Evolutionary conservation across 352 stramenopile genomes (phyloP), one percentile per base, ranked within the genome.

Genomic region (Phytophthora fragariae): DNA sequence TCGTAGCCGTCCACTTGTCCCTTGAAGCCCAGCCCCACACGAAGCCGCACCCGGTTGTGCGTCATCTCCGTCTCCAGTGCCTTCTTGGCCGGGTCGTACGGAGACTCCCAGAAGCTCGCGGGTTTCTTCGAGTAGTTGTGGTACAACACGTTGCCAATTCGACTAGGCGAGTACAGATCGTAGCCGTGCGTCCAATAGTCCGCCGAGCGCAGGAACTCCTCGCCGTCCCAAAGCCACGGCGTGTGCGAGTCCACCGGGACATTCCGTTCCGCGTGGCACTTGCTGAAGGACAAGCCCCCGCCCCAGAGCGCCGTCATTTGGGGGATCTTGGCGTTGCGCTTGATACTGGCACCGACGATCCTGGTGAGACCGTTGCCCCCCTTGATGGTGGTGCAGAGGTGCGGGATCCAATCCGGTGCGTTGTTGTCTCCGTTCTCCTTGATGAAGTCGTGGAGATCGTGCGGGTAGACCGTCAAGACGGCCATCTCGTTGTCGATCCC

Each of bases 341-440:
- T 94, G 69, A 92, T 94, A 54, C 83, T 92, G 46, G 87, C 87
- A n/a, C 87, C 85, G 44, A 87, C 79, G 59, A 90, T 92, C 39
- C 87, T 77, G 19, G 91, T 84, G 33, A 81, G 75, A 2, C 82
- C 81, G 58, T 89, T 89, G 47, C 76, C 70, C 11, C 85, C 85
- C 37, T 85, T 85, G 21, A 85, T 83, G 1, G 85, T 93, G 35
- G 86, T 92, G 66, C 88, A 93, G 31, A 93, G 67, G 57, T 94
- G 88, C 27, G 85, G 88, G 1, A 92, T 75, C 73, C 80, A 92
- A 19, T 81, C 75, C 2, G 83, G 83, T 19, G 68, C 62, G 39
- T 84, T 91, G 75, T 94, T 92, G 75, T 92, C 82, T 17, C 86
- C 88, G 57, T 92, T 92, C 55, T 83, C 73, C 55, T 83, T 75